Base-by-base conservation (phyloP, 306 rosid species). In the Cicer cuneatum region DNA sequence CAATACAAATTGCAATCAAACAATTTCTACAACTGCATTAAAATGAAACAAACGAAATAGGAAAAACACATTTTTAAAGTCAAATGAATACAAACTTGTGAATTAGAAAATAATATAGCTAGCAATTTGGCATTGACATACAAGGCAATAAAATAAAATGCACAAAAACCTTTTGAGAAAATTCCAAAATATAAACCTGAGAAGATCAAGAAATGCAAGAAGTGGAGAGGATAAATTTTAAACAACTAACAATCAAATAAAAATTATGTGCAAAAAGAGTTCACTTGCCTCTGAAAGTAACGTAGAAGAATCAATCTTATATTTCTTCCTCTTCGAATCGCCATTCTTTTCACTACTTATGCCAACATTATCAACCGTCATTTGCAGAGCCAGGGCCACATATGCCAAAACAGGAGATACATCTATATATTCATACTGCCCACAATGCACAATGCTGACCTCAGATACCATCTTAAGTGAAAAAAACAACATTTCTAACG, bases 381-480 rank as follows among this genome's bases (percentile, higher is more conserved):
- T 78, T 83, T 91, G 96, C 81, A 84, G 78, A 60, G 87, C 92
- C 75, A 94, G 93, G 78, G 83, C 72, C 68, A 84, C 73, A 75
- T 89, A 91, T 74, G 97, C 96, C 84, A 87, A 76, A 80, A 91
- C 81, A 38, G 96, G 97, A 74, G 76, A 83, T 60, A 73, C 21
- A 62, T 94, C 96, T 83, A 88, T 74, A 74, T 66, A 88, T 69
- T 83, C 91, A 57, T 58, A 81, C 37, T 83, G 74, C 69, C 78
- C 78, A 39, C 91, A 88, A 74, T 90, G 85, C 85, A 83, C 63
- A 78, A 91, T 87, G 85, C 93, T 89, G 83, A 81, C 82, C 81
- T 91, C 96, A 7, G 91, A 87, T 62, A 94, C 83, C 65, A 86
- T 70, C 84, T 90, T 91, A 42, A 94, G 83, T 66, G 94, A 82